These are phyloP conservation scores for Phytophthora fragariae DNA, from an alignment of 352 stramenopile genomes.

Conservation along the genomic window DNA sequence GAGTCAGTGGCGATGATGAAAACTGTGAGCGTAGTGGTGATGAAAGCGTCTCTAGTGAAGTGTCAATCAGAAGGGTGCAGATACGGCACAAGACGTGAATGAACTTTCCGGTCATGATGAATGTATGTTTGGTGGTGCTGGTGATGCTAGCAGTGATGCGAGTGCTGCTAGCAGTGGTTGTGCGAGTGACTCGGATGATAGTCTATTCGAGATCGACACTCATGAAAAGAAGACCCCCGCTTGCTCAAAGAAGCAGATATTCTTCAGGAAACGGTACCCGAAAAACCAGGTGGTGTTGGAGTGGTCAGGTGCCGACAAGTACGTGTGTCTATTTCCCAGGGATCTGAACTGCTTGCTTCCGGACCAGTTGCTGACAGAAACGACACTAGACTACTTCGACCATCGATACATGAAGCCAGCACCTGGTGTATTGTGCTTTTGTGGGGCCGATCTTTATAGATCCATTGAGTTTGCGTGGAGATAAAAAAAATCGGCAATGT, in stretches of 20 bases:
- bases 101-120: background rate
- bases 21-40: background rate
- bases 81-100: background rate
- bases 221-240: background rate
- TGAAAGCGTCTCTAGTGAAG: background rate
- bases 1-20: background rate
- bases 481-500: background rate
- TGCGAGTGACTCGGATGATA: background rate
- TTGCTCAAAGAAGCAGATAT: background rate
- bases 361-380: background rate
- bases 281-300: background rate
- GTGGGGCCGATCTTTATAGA: background rate
- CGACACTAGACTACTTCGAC: background rate
- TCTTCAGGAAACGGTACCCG: background rate
- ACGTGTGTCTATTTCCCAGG: background rate
- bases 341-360: background rate
- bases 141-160: background rate
- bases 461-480: background rate
- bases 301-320: background rate
- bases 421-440: background rate
- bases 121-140: background rate
- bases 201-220: background rate
- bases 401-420: conserved; percentile 1
- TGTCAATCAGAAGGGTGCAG: background rate
- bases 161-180: background rate